Evolutionary conservation across 2,329 filamentous ascomycete species (phyloP), one percentile per base, ranked within the genome.

Genomic region (Aspergillus quadrilineatus): DNA sequence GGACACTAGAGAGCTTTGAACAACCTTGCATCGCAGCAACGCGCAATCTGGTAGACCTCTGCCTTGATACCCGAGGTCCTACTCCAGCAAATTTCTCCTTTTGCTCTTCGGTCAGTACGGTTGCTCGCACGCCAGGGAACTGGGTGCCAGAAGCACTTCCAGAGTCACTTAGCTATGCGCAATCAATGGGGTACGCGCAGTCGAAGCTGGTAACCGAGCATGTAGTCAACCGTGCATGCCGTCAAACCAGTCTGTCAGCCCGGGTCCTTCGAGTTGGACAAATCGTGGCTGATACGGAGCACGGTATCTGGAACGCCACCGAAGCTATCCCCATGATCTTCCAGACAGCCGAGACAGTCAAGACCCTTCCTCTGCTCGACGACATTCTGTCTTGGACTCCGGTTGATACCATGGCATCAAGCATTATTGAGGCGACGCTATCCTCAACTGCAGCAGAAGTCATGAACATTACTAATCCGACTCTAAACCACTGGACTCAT

Each of bases 1-100:
- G 84, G 57, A 77, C 79, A 2, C 72, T 88, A 1, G 72, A 71
- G 28, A 82, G 79, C 59, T 88, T 87, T 63, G 77, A 78, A 45
- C 74, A 76, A 43, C 78, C 82, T 58, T 79, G 81, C 59, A 79
- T 86, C 34, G 70, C 74, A 4, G 79, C 75, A 17, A 71, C 82
- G 12, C 71, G 69, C 6, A 78, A 84, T 57, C 56, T 73, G 26
- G 67, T 77, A 10, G 64, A 73, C 48, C 62, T 77, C 14, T 76
- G 72, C 39, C 65, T 77, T 0, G 62, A 65, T 22, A 64, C 67
- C 1, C 57, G 63, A 28, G 56, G 63, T 8, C 63, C 64, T 3
- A 56, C 50, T 0, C 71, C 73, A 8, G 72, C 73, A 2, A 66
- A 65, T 3, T 79, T 82, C 60, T 69, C 77, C 14, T 64, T 64